Evolutionary conservation across 108 stramenopile species (phyloP).

Genomic region (Thalassiosira profunda): DNA sequence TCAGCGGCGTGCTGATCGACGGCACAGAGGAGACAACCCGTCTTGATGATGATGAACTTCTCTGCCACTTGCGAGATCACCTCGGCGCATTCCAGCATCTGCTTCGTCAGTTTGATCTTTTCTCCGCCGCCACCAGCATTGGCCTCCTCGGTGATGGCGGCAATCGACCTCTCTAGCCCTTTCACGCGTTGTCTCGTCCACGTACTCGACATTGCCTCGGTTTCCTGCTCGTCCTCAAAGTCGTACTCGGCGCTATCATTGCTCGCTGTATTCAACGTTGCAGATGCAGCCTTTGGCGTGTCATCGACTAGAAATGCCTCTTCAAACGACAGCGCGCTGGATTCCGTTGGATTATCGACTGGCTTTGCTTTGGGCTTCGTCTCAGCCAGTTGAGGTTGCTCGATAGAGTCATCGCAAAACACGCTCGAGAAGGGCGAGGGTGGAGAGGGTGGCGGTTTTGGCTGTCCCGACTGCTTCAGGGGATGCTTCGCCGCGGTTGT

Average conservation of each 20-base stretch:
- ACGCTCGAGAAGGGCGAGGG: constrained; percentile 35
- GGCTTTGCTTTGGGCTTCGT: background rate
- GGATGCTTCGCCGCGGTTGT: background rate
- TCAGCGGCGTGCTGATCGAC: constrained; percentile 64
- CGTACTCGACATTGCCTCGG: background rate
- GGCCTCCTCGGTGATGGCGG: constrained; percentile 8
- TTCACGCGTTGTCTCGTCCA: constrained; percentile 38
- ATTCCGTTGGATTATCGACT: background rate
- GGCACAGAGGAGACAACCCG: constrained; percentile 29
- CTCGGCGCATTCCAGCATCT: constrained; percentile 41
- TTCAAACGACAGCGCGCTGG: constrained; percentile 25
- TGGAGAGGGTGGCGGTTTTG: background rate
- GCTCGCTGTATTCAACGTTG: background rate
- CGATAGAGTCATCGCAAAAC: constrained; percentile 11
- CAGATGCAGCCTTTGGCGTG: no score
- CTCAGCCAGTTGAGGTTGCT: background rate
- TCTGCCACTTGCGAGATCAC: constrained; percentile 51
- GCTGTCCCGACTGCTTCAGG: background rate
- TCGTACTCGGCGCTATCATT: background rate
- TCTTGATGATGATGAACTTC: constrained; percentile 53
- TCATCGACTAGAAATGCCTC: constrained; percentile 50
- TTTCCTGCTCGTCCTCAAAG: constrained; percentile 3
- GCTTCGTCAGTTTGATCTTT: constrained; percentile 39
- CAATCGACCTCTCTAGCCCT: constrained; percentile 16
- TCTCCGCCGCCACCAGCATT: background rate